Evolutionary conservation across 73 alveolate species (phyloP), one percentile per base, ranked within the genome.

Genomic region (Breviolum minutum): DNA sequence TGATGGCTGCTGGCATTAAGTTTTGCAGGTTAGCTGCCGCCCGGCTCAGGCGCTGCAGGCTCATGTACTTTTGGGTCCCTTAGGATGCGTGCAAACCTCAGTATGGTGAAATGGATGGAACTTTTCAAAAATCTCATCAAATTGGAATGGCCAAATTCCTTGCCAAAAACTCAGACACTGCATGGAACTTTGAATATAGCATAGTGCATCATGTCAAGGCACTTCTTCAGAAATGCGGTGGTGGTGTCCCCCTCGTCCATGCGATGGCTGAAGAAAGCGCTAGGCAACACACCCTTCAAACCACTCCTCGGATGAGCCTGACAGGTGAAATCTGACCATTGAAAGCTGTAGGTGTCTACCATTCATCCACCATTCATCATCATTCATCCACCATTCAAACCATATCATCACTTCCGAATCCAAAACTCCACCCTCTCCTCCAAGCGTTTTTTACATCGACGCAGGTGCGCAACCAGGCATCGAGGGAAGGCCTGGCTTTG

Each of bases 221-320:
- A 26, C 92, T 61, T 83, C 92, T 83, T 54, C 92, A 60, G 76
- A 61, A 83, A 83, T 0, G 76, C 48, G 24, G 73, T 27, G 11
- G 63, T 32, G 76, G n/a, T 60, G n/a, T 83, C 92, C 7, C 76
- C 63, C 19, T 77, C 77, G n/a, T 68, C 74, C 60, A 83, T 7
- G 73, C 92, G 92, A 83, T 83, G 92, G 7, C n/a, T 60, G 92
- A 83, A 83, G 92, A 83, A 83, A n/a, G 92, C 92, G 7, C 62
- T 61, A 61, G 92, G 92, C 92, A 83, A 61, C 62, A 13, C 76
- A 22, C 92, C 92, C 13, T 24, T 5, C 13, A 83, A 74, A 74
- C 92, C 73, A 24, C 76, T 83, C 27, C 74, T 60, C 60, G 73
- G 76, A 61, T 40, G 73, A 71, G 60, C 92, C 92, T 83, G 92